A percentile compares a stretch with the other conserved stretches of the same genome.
These are phyloP conservation scores for Chaetomium olivaceum DNA, from an alignment of 2,329 filamentous ascomycete genomes.

Conservation along the genomic window DNA sequence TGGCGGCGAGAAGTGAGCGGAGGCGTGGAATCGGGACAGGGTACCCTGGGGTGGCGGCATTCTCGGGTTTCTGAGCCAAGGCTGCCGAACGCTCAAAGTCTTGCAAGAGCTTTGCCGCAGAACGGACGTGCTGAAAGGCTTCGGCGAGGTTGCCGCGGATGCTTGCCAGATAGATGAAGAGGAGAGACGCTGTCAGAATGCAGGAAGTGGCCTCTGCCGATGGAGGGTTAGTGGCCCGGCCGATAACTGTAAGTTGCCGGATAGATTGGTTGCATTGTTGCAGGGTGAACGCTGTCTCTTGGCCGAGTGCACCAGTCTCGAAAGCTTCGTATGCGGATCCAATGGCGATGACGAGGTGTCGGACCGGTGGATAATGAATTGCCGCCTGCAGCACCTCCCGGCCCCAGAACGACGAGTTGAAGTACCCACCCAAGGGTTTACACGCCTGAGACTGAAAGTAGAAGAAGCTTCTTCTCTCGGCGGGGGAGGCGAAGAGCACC, in stretches of 20 bases:
- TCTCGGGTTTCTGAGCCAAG: neutral
- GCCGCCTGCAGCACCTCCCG: slow-evolving; percentile 28
- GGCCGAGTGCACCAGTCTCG: neutral
- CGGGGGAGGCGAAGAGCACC: slow-evolving; percentile 20
- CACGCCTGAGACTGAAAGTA: slow-evolving; percentile 25
- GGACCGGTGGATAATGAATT: slow-evolving; percentile 26
- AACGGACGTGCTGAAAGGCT: slow-evolving; percentile 27
- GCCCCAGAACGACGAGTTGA: slow-evolving; percentile 27
- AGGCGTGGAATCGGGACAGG: slow-evolving; percentile 23
- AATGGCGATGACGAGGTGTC: slow-evolving; percentile 28
- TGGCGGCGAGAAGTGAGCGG: slow-evolving; percentile 20
- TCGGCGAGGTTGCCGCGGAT: slow-evolving; percentile 24
- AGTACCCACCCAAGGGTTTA: slow-evolving; percentile 24
- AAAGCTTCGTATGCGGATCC: slow-evolving; percentile 27
- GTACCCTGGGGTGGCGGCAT: neutral
- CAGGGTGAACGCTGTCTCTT: slow-evolving; percentile 19
- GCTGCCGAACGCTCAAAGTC: slow-evolving; percentile 15
- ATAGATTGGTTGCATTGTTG: slow-evolving; percentile 27
- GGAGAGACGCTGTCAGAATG: slow-evolving; percentile 28
- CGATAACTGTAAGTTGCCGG: slow-evolving; percentile 12
- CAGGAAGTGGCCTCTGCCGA: slow-evolving; percentile 15
- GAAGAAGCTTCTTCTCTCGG: slow-evolving; percentile 27
- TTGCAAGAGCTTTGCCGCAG: slow-evolving; percentile 22
- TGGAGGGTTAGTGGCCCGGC: neutral
- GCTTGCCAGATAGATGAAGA: slow-evolving; percentile 29